Conservation (phyloP, 495 filamentous ascomycete species). For the Penicillium arizonense region DNA sequence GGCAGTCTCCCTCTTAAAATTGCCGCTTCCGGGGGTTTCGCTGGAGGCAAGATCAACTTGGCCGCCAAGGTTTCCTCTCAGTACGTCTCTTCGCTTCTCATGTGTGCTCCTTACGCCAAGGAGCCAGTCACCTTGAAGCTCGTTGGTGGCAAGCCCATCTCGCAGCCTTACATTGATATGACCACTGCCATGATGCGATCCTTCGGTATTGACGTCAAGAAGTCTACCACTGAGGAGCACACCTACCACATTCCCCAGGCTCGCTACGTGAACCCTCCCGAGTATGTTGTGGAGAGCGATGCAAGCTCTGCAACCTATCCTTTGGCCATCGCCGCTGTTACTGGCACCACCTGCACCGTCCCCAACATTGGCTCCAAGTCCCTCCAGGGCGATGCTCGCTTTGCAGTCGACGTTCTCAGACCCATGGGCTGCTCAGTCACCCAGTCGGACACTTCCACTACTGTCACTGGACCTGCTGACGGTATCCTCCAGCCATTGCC, state of each 20-base stretch:
- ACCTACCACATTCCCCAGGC: conserved; percentile 94
- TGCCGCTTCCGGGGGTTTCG: conserved; percentile 77
- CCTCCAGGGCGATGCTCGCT: conserved; percentile 92
- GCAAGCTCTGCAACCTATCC: conserved; percentile 98
- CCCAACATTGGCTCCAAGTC: conserved; percentile 93
- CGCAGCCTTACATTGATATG: conserved; percentile 98
- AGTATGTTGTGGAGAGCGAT: conserved; percentile 94
- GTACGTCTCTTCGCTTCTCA: conserved; percentile 93
- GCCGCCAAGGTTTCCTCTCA: conserved; percentile 95
- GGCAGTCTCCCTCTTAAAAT: conserved; percentile 83
- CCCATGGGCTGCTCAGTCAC: conserved; percentile 94
- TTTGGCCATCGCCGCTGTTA: conserved; percentile 90
- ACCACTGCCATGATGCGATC: conserved; percentile 96
- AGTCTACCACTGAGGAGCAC: conserved; percentile 71
- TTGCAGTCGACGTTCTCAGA: conserved; percentile 83
- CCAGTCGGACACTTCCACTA: conserved; percentile 83
- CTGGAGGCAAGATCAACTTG: conserved; percentile 87
- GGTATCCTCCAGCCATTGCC: conserved; percentile 69
- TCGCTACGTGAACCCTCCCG: conserved; percentile 76
- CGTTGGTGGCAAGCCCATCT: conserved; percentile 93
- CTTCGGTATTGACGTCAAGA: conserved; percentile 81
- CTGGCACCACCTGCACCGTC: conserved; percentile 89
- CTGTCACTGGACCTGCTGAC: conserved; percentile 80
- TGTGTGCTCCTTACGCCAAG: conserved; percentile 96
- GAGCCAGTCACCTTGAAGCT: conserved; percentile 86